Conservation (phyloP, 2,329 filamentous ascomycete species). For the Ophiostoma quercus region DNA sequence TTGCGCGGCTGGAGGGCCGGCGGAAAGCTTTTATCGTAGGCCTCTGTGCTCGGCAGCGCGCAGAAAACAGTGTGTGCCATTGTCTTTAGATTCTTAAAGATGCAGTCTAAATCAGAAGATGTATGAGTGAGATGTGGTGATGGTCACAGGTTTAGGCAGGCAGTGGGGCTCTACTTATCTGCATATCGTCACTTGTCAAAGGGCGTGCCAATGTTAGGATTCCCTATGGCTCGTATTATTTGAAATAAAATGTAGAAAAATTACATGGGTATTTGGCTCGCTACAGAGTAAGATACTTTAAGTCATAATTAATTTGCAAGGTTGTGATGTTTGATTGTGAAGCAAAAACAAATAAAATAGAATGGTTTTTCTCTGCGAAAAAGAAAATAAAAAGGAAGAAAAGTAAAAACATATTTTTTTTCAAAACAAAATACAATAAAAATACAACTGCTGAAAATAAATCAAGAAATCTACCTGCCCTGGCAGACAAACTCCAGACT, state of each 20-base stretch:
- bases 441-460: no score
- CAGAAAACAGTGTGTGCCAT: slow-evolving; percentile 17
- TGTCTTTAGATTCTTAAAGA: neutral
- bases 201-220: neutral
- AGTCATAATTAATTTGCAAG: no score
- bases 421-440: no score
- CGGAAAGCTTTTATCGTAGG: slow-evolving; percentile 37
- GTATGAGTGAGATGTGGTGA: neutral
- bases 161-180: neutral
- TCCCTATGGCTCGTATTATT: no score
- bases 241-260: no score
- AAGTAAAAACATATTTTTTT: no score
- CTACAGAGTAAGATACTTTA: no score
- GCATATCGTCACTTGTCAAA: slow-evolving; percentile 6
- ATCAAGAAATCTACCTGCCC: neutral
- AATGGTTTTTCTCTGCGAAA: no score
- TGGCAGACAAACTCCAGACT: neutral
- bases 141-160: neutral
- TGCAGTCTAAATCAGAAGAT: neutral
- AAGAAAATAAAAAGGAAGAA: no score
- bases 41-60: slow-evolving; percentile 29
- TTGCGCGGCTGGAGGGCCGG: slow-evolving; percentile 39
- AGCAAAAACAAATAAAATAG: no score
- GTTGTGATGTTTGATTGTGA: no score
- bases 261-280: no score